Evolutionary conservation across 2,329 filamentous ascomycete species (phyloP), one percentile per base, ranked within the genome.

Genomic region (Fusarium sacchari): DNA sequence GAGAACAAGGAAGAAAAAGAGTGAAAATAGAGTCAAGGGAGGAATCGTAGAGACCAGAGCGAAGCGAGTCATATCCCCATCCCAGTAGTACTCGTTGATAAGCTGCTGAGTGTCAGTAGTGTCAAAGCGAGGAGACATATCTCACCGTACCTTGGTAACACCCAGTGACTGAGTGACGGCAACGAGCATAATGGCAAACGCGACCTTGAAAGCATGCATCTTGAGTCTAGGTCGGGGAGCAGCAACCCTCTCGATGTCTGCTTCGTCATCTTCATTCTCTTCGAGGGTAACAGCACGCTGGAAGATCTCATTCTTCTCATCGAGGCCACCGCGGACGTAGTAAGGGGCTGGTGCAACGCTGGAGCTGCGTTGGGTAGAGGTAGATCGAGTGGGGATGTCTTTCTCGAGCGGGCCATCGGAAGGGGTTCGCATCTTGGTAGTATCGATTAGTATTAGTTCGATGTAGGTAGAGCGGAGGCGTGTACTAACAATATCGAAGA

Each of bases 1-100:
- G 17, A 78, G 67, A 4, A 75, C 69, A 30, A 78, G 78, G 57
- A 78, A 78, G 64, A 78, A 78, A 63, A 78, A 78, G 63, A 76
- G 20, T 2, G 74, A 76, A 3, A 76, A 22, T 7, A 75, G 32
- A 14, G 60, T 63, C 6, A 76, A 60, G 34, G 69, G 66, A 3
- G 74, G 74, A 17, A 76, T 63, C n/a, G 42, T 44, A 5, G 72
- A 65, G 24, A 47, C 71, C 12, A 76, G 37, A 6, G 63, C 63
- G 34, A 76, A 76, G 2, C 74, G 73, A 44, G 42, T 44, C 42
- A 26, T 26, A 8, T 44, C 42, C 17, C 42, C 42, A 9, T 44
- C 42, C 42, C 42, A 44, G 42, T 44, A 44, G 42, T 44, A 44
- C 7, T 44, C 42, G 10, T 44, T 44, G 15, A 44, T n/a, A 15